A percentile compares a stretch with the other conserved stretches of the same genome.
Conservation (phyloP, 257 asterid genomes). For the Asclepias syriaca region DNA sequence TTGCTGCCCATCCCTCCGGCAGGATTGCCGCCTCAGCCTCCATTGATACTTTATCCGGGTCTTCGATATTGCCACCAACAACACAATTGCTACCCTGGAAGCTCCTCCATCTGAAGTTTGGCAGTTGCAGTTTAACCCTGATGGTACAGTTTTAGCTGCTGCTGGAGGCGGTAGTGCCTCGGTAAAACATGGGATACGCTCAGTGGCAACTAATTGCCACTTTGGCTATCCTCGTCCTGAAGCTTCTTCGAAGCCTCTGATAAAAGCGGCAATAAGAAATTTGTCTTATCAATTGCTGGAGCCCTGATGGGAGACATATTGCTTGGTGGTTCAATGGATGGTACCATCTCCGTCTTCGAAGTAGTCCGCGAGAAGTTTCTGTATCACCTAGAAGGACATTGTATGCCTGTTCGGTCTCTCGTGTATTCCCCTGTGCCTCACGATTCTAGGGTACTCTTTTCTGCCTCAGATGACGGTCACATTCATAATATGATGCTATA, state of each 20-base stretch:
- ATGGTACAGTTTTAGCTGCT: conserved; percentile 89
- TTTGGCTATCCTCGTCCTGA: conserved; percentile 77
- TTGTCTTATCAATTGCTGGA: conserved; percentile 97
- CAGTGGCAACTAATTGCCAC: conserved; percentile 68
- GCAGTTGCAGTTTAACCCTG: conserved; percentile 90
- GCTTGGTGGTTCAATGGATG: conserved; percentile 94
- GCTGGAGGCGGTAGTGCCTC: conserved; percentile 99
- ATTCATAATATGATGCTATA: conserved; percentile 83
- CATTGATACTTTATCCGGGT: conserved; percentile 82
- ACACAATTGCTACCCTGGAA: conserved; percentile 83
- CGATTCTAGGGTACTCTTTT: conserved; percentile 80
- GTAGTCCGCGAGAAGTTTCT: conserved; percentile 72
- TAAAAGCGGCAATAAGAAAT: conserved; percentile 70
- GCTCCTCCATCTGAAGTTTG: conserved; percentile 98
- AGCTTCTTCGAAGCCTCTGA: conserved; percentile 57
- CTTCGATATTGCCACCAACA: conserved; percentile 71
- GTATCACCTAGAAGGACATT: conserved; percentile 91
- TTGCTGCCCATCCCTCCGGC: conserved; percentile 87
- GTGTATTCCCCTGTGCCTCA: conserved; percentile 76
- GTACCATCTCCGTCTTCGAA: conserved; percentile 86
- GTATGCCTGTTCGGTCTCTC: conserved; percentile 88
- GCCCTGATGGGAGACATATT: conserved; percentile 72
- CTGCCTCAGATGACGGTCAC: conserved; percentile 86
- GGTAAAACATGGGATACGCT: conserved; percentile 87
- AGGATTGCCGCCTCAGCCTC: conserved; percentile 93